Base-by-base conservation (phyloP, 2,329 filamentous ascomycete species). In the Albophoma yamanashiensis region DNA sequence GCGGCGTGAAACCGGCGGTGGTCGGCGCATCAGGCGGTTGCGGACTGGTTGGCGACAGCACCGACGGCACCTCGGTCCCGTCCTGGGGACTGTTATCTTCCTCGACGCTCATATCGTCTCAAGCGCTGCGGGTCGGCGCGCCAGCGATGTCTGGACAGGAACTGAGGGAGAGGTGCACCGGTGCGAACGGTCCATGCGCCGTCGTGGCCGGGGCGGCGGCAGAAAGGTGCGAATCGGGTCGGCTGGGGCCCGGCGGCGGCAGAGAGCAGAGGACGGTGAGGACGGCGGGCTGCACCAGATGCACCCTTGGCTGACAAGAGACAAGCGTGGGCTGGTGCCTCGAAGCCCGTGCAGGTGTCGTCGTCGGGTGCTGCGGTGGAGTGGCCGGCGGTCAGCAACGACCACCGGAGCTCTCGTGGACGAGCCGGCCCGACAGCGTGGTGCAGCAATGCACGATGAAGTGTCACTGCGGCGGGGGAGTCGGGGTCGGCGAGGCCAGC, bases 1-100 rank as follows among this genome's bases (percentile, higher is more conserved):
- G 79, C 53, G 89, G 89, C 60, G 79, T 76, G 71, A 87, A 88
- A 62, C 76, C 75, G 12, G 66, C 60, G 62, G 64, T 68, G 25
- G 66, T 65, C 8, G 71, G 67, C 27, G 70, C 69, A 27, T 68
- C 68, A 11, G 71, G 69, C 36, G 69, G 67, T 40, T 63, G 62
- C 36, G 73, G 71, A 15, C 67, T 34, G 59, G 73, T 69, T 52
- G 73, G 70, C 55, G 71, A 72, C 20, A 73, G 65, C 36, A 70
- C 62, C 27, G 70, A 65, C 62, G 69, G 70, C 56, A 63, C 61
- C 57, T 70, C 67, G 14, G 63, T 61, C 57, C 64, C 69, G 47
- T 67, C 60, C 58, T 65, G 65, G 60, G 64, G 61, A 59, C 55
- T 58, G 53, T 59, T 62, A 47, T 65, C 62, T 58, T 70, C 70